Conservation (phyloP, 2,329 filamentous ascomycete genomes). For the Fusarium brachygibbosum region DNA sequence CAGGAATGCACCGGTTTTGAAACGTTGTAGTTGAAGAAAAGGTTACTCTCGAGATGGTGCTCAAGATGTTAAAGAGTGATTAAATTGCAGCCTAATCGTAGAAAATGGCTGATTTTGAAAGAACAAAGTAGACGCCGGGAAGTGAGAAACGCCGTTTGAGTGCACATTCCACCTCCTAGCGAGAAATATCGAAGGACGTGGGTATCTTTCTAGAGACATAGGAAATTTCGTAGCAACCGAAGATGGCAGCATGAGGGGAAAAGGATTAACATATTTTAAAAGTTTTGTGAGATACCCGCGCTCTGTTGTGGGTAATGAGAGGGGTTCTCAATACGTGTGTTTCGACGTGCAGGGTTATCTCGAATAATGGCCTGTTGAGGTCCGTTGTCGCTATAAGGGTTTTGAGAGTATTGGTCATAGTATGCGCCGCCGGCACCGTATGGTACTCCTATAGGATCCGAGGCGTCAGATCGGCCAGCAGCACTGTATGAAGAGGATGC, state of each 20-base stretch:
- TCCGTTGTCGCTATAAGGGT: slow-evolving; percentile 65
- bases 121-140: slow-evolving; percentile 36
- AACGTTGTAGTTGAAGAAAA: slow-evolving; percentile 9
- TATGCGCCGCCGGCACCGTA: slow-evolving; percentile 65
- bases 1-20: slow-evolving; percentile 23
- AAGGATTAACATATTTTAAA: slow-evolving; percentile 65
- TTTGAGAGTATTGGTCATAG: slow-evolving; percentile 71
- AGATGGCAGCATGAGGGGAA: slow-evolving; percentile 5
- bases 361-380: slow-evolving; percentile 78
- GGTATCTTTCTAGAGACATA: slow-evolving; percentile 48
- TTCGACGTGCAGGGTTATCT: slow-evolving; percentile 91
- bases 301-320: slow-evolving; percentile 92
- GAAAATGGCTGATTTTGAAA: slow-evolving; percentile 3
- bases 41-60: neutral
- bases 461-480: slow-evolving; percentile 79
- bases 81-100: slow-evolving; percentile 20
- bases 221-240: slow-evolving; percentile 33
- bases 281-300: slow-evolving; percentile 96
- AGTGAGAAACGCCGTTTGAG: slow-evolving; percentile 36
- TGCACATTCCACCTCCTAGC: slow-evolving; percentile 48
- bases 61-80: slow-evolving; percentile 28
- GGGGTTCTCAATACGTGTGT: slow-evolving; percentile 94
- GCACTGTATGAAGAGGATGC: slow-evolving; percentile 96
- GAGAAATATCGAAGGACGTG: slow-evolving; percentile 48
- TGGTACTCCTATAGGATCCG: slow-evolving; percentile 64